A percentile compares a stretch with the other conserved stretches of the same genome.
Conservation (phyloP, 495 filamentous ascomycete species). For the Penicillium odoratum region DNA sequence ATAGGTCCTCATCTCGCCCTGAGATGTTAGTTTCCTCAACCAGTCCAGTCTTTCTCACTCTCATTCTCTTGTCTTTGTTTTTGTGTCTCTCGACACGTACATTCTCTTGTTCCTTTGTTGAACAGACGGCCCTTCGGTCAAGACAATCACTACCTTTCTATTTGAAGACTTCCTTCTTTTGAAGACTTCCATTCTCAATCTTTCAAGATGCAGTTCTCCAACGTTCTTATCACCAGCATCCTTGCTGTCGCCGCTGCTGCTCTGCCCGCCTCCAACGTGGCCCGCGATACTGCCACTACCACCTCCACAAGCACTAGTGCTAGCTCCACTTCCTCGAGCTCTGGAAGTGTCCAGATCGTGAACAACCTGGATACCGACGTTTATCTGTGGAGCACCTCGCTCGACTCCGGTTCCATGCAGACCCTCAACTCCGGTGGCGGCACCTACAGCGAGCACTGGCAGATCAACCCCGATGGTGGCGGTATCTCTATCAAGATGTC, state of each 20-base stretch:
- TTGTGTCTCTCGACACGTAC: slow-evolving; percentile 10
- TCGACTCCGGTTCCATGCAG: slow-evolving; percentile 37
- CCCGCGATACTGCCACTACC: background rate
- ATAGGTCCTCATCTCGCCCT: slow-evolving; percentile 13
- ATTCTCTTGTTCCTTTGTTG: slow-evolving; percentile 20
- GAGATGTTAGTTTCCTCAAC: slow-evolving; percentile 14
- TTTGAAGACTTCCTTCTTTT: slow-evolving; percentile 17
- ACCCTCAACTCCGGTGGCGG: slow-evolving; percentile 40
- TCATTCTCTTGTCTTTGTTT: slow-evolving; percentile 12
- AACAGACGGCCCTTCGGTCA: slow-evolving; percentile 23
- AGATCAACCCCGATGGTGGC: slow-evolving; percentile 43
- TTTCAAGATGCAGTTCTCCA: slow-evolving; percentile 25
- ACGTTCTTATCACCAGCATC: slow-evolving; percentile 25
- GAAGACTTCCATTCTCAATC: slow-evolving; percentile 6
- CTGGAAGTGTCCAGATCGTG: slow-evolving; percentile 31
- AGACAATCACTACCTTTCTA: slow-evolving; percentile 13
- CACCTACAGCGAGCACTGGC: slow-evolving; percentile 36
- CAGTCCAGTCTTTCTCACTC: slow-evolving; percentile 16
- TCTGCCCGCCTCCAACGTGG: slow-evolving; percentile 14
- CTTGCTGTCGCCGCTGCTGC: slow-evolving; percentile 25
- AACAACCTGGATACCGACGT: slow-evolving; percentile 39
- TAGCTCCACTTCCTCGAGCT: slow-evolving; percentile 14
- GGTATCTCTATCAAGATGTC: slow-evolving; percentile 51
- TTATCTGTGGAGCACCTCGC: slow-evolving; percentile 46
- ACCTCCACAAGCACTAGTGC: slow-evolving; percentile 5